Conservation (phyloP, 768 basidiomycete genomes). For the Suillus subluteus region DNA sequence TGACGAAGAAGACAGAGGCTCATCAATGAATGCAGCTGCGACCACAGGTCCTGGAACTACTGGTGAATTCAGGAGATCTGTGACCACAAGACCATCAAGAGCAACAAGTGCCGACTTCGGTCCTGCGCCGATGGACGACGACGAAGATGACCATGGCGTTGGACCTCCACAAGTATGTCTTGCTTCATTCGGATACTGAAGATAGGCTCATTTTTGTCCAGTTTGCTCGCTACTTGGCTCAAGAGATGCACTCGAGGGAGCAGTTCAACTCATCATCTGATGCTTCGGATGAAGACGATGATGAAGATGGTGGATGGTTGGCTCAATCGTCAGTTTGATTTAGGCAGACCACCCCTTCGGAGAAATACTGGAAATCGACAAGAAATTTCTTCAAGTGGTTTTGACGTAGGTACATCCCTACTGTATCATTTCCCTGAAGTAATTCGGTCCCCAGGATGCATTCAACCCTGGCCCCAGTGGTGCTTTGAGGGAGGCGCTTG, state of each 20-base stretch:
- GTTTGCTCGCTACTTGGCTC: conserved; percentile 82
- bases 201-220: conserved; percentile 30
- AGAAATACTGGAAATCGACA: conserved; percentile 51
- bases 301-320: conserved; percentile 80
- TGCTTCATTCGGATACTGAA: conserved; percentile 8
- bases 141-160: conserved; percentile 44
- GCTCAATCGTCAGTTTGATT: conserved; percentile 74
- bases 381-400: conserved; percentile 46
- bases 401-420: conserved; percentile 53
- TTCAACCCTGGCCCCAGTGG: conserved; percentile 45
- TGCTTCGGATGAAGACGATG: conserved; percentile 53
- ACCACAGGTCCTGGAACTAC: conserved; percentile 21
- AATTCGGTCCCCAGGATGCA: conserved; percentile 45
- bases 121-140: conserved; percentile 50
- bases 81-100: conserved; percentile 44
- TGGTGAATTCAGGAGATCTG: conserved; percentile 63
- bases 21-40: conserved; percentile 16
- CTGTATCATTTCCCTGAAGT: not conserved
- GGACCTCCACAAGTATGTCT: conserved; percentile 48
- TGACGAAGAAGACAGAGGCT: conserved; percentile 59
- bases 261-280: conserved; percentile 59
- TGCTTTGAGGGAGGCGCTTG: conserved; percentile 38
- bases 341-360: conserved; percentile 52
- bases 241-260: conserved; percentile 70
- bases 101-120: conserved; percentile 72